phyloP scores from a whole-genome alignment of 1,139 yeast species.

The Tardiomyces blankii region DNA sequence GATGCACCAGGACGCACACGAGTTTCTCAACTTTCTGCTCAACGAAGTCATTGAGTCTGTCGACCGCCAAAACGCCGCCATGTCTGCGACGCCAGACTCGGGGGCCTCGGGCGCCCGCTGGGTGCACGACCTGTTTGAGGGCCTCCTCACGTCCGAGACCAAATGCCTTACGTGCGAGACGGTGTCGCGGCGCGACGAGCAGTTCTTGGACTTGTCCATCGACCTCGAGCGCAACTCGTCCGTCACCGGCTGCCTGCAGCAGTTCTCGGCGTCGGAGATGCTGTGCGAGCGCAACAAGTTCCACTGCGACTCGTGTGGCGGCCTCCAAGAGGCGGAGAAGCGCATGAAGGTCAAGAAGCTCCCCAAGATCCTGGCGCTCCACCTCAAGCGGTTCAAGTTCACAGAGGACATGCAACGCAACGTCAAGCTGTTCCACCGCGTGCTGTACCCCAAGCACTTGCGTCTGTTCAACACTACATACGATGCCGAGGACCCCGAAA shows the following conservation, averaged over 20 bases:
- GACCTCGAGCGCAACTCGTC: slow-evolving; percentile 73
- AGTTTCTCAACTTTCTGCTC: slow-evolving; percentile 75
- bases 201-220: slow-evolving; percentile 74
- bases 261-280: slow-evolving; percentile 79
- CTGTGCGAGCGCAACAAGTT: slow-evolving; percentile 82
- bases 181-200: slow-evolving; percentile 75
- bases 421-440: slow-evolving; percentile 78
- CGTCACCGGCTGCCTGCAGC: slow-evolving; percentile 62
- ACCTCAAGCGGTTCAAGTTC: slow-evolving; percentile 84
- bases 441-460: slow-evolving; percentile 66
- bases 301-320: slow-evolving; percentile 83
- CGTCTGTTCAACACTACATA: slow-evolving; percentile 68
- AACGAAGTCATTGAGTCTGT: slow-evolving; percentile 72
- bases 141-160: slow-evolving; percentile 75
- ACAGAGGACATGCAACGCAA: slow-evolving; percentile 73
- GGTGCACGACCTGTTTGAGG: slow-evolving; percentile 73
- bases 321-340: slow-evolving; percentile 90
- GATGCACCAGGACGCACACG: slow-evolving; percentile 99
- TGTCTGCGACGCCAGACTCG: slow-evolving; percentile 1
- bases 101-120: slow-evolving; percentile 29
- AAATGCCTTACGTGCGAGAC: slow-evolving; percentile 86
- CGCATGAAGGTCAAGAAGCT: slow-evolving; percentile 71
- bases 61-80: slow-evolving; percentile 21
- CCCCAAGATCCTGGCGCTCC: slow-evolving; percentile 73
- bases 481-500: slow-evolving; percentile 37